Evolutionary conservation across 176 grass and related monocot species (phyloP).

Genomic region (Thalia dealbata): DNA sequence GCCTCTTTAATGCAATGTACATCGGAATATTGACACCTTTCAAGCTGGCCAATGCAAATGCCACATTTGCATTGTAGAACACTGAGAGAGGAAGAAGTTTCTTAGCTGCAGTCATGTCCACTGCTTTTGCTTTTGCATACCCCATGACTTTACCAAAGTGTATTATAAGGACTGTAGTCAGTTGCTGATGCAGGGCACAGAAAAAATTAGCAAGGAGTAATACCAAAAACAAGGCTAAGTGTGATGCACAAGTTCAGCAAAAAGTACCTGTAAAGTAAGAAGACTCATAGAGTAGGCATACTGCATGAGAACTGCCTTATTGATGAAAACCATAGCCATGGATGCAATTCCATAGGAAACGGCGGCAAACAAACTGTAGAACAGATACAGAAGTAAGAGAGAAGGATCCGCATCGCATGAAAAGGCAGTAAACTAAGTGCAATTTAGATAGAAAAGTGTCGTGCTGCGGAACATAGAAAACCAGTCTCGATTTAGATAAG

Average conservation of each 20-base stretch:
- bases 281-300: conserved; percentile 92
- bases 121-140: conserved; percentile 63
- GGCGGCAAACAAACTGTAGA: conserved; percentile 63
- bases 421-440: background rate
- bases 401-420: background rate
- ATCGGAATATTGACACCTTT: conserved; percentile 98
- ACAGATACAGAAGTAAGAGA: background rate
- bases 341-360: conserved; percentile 88
- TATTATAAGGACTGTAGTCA: conserved; percentile 69
- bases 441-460: background rate
- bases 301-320: conserved; percentile 92
- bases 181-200: conserved; percentile 45
- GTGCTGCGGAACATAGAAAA: too few species aligned
- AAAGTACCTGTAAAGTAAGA: conserved; percentile 77
- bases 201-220: background rate
- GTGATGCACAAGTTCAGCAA: background rate
- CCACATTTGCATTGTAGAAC: conserved; percentile 98
- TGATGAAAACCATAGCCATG: conserved; percentile 96
- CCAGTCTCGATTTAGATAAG: too few species aligned
- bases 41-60: conserved; percentile 89
- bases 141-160: conserved; percentile 55
- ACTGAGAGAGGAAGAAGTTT: conserved; percentile 79
- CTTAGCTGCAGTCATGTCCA: conserved; percentile 55
- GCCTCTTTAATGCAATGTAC: conserved; percentile 98
- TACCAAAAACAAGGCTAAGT: conserved; percentile 5